Percentiles rank a stretch among this genome's conserved stretches.
Evolutionary conservation across 1,284 basidiomycete genomes (phyloP).

Genomic region (Ceratobasidium sp.): DNA sequence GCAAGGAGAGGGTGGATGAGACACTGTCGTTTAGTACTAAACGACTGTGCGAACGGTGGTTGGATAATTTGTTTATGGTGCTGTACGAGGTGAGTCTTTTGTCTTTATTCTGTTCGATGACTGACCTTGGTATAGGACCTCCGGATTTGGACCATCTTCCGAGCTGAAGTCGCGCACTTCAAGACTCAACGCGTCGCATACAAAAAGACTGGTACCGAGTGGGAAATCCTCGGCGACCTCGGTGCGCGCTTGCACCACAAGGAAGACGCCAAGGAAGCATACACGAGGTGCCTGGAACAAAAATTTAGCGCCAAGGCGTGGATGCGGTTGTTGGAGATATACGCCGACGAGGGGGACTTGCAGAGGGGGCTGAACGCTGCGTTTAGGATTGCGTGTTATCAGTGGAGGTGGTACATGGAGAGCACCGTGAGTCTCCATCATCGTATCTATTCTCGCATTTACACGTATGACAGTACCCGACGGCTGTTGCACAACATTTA

Average conservation of each 20-base stretch:
- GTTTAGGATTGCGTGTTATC: constrained; percentile 91
- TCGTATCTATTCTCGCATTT: constrained; percentile 14
- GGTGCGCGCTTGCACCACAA: constrained; percentile 93
- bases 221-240: constrained; percentile 98
- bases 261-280: constrained; percentile 98
- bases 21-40: constrained; percentile 96
- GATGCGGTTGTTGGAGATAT: constrained; percentile 92
- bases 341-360: constrained; percentile 93
- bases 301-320: constrained; percentile 94
- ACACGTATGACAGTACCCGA: constrained; percentile 78
- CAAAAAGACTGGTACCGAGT: constrained; percentile 95
- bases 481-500: constrained; percentile 87
- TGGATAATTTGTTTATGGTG: constrained; percentile 99
- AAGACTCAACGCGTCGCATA: constrained; percentile 98
- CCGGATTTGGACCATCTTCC: constrained; percentile 99
- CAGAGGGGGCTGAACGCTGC: constrained; percentile 91
- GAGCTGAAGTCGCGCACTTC: constrained; percentile 99
- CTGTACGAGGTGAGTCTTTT: constrained; percentile 83
- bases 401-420: constrained; percentile 72
- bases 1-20: constrained; percentile 57
- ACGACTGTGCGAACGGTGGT: constrained; percentile 96
- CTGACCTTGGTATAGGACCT: constrained; percentile 78
- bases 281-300: constrained; percentile 91
- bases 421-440: constrained; percentile 72
- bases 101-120: neutral